Evolutionary conservation across 495 filamentous ascomycete genomes (phyloP), one percentile per base, ranked within the genome.

Genomic region (Hyaloscypha hepaticicola): DNA sequence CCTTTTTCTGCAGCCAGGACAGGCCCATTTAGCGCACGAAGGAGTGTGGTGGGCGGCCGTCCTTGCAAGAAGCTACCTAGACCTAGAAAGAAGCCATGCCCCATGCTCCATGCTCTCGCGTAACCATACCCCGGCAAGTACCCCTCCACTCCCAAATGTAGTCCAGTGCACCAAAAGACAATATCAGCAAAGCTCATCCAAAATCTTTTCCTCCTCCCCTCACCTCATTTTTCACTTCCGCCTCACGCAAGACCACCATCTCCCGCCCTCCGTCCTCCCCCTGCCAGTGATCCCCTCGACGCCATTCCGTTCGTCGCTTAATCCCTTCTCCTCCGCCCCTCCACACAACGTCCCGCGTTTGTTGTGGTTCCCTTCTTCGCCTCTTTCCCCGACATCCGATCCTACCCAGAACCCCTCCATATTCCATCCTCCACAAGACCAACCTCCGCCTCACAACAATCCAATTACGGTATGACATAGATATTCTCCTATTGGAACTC

Each of bases 191-290:
- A 29, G 27, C 51, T 66, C 27, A 11, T 59, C 66, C 55, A 58
- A 51, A 50, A 52, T 65, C 34, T 61, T 65, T 55, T 65, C n/a
- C 66, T 69, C 70, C 64, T 61, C 61, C 60, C 62, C 61, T 62
- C 64, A 66, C 65, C 62, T 60, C 27, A 16, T 45, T 19, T 16
- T 16, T 8, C 31, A 9, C 68, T 53, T 50, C 41, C 31, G 49
- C 25, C 65, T 45, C 38, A 25, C 48, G 7, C 53, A 21, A 31
- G 31, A 24, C 49, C 29, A 55, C 49, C 33, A 21, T 55, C 57
- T 64, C 34, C 61, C 31, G n/a, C 69, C 58, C 61, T 50, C 63
- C 61, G 38, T 68, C 21, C 25, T 56, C 34, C 64, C 50, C 58
- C 60, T 56, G 57, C 58, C 38, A 33, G 9, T 3, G 38, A 14